Evolutionary conservation across 1,284 basidiomycete genomes (phyloP).

Genomic region (Athelia sp.): DNA sequence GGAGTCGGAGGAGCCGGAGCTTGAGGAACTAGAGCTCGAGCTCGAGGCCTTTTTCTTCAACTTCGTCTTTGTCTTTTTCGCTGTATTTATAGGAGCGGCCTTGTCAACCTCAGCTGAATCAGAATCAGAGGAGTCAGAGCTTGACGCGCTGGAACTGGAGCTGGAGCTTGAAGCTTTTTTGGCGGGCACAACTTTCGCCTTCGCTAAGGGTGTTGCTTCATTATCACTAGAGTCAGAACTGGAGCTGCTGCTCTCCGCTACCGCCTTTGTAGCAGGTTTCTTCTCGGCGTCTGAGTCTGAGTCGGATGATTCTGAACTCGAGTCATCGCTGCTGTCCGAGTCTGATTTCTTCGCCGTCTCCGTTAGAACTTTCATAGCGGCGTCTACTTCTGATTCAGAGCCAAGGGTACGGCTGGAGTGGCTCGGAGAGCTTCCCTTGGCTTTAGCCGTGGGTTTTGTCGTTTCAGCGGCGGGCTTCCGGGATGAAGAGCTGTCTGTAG

Average conservation of each 20-base stretch:
- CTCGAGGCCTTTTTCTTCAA: conserved; percentile 4
- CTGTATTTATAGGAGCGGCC: too few species aligned
- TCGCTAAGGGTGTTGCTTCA: background rate
- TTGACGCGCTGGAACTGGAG: too few species aligned
- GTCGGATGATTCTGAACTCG: conserved; percentile 14
- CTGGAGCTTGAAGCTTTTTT: conserved; percentile 4
- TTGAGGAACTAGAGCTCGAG: conserved; percentile 2
- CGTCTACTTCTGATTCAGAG: conserved; percentile 16
- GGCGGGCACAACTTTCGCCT: background rate
- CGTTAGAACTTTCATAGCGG: background rate
- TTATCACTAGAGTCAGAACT: background rate
- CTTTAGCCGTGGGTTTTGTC: conserved; percentile 1
- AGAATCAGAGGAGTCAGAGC: conserved; percentile 5
- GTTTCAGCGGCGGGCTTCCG: conserved; percentile 3
- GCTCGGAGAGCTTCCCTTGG: background rate
- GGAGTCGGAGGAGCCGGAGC: conserved; percentile 3
- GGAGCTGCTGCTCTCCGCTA: background rate
- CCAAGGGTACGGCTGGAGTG: conserved; percentile 13
- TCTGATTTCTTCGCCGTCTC: background rate
- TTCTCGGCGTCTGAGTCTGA: conserved; percentile 21
- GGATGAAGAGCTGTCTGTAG: conserved; percentile 15
- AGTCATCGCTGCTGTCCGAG: conserved; percentile 1
- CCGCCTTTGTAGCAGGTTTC: background rate
- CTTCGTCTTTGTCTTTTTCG: conserved; percentile 6
- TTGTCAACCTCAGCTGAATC: background rate